Base-by-base conservation (phyloP, 139 green algal genomes). In the Eudorina sp. region DNA sequence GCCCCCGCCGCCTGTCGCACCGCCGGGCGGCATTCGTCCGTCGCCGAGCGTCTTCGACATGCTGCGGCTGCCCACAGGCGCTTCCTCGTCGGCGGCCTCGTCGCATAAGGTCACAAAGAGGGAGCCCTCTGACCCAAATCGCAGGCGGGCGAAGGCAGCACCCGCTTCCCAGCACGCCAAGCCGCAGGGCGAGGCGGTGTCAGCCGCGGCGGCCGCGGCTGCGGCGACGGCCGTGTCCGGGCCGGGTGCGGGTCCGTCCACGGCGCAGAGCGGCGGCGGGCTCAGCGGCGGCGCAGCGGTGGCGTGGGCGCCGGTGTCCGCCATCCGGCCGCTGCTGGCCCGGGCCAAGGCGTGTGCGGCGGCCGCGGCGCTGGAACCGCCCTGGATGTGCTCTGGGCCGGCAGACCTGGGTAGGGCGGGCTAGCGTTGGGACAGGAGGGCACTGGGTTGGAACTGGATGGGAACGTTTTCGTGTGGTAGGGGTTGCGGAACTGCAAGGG, bases 221-320 rank as follows among this genome's bases (percentile, higher is more conserved):
- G 68, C 11, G 68, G 38, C 68, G 68, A 19, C 14, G 68, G 14
- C 11, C 18, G 36, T 31, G 38, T 51, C 46, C 9, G 74, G 46
- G 9, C 77, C 36, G 25, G 41, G 40, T 6, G 75, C 48, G 9
- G 34, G 77, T 31, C 70, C 70, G 41, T 4, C 27, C 8, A 8
- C 70, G 25, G 53, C 77, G 23, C 21, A 53, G 19, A 43, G 58
- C 58, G 80, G 80, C 80, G 80, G 80, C 31, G 43, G 41, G 13
- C 53, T 48, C 43, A 43, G 27, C 19, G 46, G 29, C 48, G 18
- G 27, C 29, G 40, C 25, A 4, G 25, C 79, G 60, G 79, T 86
- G 80, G 80, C 62, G n/a, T 86, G 80, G 80, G 80, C 62, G 13
- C 80, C 80, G 19, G 80, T 86, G 29, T 62, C 80, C 9, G 80